Percentiles rank a stretch among this genome's conserved stretches.
Evolutionary conservation across 139 green algal genomes (phyloP).

Genomic region (Chlorella vulgaris): DNA sequence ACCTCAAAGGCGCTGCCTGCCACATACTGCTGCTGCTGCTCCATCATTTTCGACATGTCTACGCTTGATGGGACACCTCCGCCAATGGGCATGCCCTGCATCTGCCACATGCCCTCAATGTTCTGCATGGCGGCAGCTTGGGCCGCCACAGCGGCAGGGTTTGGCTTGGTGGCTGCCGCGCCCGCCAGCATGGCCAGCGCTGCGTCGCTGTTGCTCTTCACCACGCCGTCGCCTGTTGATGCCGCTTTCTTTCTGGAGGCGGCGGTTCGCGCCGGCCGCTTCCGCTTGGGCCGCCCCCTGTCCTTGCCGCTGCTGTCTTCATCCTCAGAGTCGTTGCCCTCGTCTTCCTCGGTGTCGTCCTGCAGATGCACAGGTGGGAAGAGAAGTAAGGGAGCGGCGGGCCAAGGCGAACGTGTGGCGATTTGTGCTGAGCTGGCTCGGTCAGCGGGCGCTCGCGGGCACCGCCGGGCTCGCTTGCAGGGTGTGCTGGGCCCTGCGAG

Average conservation of each 20-base stretch:
- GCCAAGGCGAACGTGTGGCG: background rate
- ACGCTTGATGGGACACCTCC: background rate
- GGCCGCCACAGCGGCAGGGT: conserved; percentile 13
- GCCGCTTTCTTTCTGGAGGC: conserved; percentile 9
- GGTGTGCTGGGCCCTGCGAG: no score
- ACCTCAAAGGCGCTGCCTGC: background rate
- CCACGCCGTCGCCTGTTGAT: background rate
- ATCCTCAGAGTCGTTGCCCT: background rate
- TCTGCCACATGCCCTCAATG: background rate
- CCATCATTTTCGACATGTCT: background rate
- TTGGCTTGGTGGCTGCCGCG: conserved; percentile 27
- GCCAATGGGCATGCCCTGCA: background rate
- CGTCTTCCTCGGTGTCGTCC: conserved; percentile 28
- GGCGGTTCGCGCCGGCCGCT: background rate
- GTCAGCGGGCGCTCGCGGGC: no score
- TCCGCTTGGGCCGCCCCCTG: conserved; percentile 4
- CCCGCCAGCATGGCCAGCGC: conserved; percentile 40
- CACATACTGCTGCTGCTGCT: conserved; percentile 15
- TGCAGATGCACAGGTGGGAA: background rate
- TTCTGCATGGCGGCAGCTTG: conserved; percentile 6
- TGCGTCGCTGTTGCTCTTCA: conserved; percentile 34
- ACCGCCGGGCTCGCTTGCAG: no score
- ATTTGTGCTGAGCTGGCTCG: background rate
- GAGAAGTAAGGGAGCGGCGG: background rate
- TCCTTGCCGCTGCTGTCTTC: background rate